Evolutionary conservation across 495 filamentous ascomycete species (phyloP).

Genomic region (Sordaria brevicollis): DNA sequence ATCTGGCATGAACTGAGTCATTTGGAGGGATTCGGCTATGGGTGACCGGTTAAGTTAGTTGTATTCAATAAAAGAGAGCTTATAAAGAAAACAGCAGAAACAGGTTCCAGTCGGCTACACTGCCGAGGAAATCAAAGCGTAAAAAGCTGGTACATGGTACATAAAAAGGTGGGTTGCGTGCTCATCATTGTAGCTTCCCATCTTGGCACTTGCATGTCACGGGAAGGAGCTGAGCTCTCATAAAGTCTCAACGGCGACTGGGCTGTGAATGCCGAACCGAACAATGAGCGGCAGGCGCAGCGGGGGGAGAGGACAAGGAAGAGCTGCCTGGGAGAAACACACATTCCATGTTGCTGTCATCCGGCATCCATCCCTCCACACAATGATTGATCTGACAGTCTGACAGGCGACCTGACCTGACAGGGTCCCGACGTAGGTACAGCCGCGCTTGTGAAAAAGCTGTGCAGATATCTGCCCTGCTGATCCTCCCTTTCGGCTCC

Average conservation of each 20-base stretch:
- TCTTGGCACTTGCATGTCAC: background rate
- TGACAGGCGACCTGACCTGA: background rate
- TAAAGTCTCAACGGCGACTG: no score
- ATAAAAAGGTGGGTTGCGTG: background rate
- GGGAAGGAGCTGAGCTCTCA: background rate
- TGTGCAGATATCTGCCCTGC: background rate
- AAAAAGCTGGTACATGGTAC: background rate
- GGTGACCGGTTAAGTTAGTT: no score
- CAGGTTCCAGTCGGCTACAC: background rate
- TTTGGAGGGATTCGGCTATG: background rate
- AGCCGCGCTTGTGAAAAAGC: background rate
- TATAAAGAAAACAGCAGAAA: background rate
- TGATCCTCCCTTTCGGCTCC: background rate
- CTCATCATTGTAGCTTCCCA: background rate
- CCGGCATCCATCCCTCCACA: background rate
- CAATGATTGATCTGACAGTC: no score
- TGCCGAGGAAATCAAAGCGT: background rate
- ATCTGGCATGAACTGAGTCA: background rate
- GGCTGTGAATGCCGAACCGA: background rate
- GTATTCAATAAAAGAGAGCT: no score
- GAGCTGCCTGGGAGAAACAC: background rate
- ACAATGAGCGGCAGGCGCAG: background rate
- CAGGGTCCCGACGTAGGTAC: background rate
- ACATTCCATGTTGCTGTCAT: background rate
- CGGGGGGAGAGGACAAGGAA: background rate